Evolutionary conservation across 306 rosid species (phyloP).

Genomic region (Ziziphus jujuba): DNA sequence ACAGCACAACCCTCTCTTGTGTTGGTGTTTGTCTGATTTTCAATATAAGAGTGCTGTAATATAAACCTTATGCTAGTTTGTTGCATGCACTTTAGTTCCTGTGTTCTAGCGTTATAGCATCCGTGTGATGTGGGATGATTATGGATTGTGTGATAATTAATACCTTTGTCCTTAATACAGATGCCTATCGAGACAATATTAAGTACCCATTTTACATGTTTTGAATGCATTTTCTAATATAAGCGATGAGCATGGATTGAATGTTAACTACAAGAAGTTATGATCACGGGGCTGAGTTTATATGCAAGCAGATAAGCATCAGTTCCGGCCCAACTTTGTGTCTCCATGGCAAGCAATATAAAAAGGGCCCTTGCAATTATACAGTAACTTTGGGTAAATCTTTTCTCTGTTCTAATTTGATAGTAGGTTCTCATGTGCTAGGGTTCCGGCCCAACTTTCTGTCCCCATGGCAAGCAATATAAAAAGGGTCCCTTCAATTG

Average conservation of each 20-base stretch:
- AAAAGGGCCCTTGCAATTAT: no score
- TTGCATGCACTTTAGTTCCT: constrained; percentile 22
- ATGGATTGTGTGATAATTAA: constrained; percentile 34
- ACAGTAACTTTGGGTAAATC: no score
- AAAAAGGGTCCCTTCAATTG: no score
- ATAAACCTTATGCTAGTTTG: constrained; percentile 21
- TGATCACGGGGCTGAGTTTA: neutral
- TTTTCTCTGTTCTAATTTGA: no score
- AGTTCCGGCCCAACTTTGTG: no score
- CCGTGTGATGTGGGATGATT: constrained; percentile 39
- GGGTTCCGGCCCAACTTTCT: no score
- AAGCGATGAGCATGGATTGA: neutral
- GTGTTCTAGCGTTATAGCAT: constrained; percentile 18
- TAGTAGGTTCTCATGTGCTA: no score
- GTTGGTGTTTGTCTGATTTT: constrained; percentile 1
- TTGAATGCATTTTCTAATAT: neutral
- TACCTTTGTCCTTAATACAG: constrained; percentile 26
- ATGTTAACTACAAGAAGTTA: neutral
- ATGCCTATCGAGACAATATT: neutral
- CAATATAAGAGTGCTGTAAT: constrained; percentile 4
- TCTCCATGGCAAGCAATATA: no score
- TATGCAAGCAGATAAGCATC: no score
- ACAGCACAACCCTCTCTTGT: neutral
- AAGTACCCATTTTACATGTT: neutral
- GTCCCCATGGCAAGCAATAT: no score